Evolutionary conservation across 176 grass and related monocot species (phyloP).

Genomic region (sorghum (Sorghum bicolor)): Sorghum_bicolor_NCBIv3 NC_012874.2:54675501-54676000

Average conservation of each 20-base stretch:
- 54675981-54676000: slow-evolving; percentile 63
- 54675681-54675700: not conserved
- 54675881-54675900: slow-evolving; percentile 56
- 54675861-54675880: slow-evolving; percentile 45
- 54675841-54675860: slow-evolving; percentile 39
- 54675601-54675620: not conserved
- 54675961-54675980: slow-evolving; percentile 31
- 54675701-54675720: slow-evolving; percentile 36
- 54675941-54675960: not conserved
- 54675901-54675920: slow-evolving; percentile 46
- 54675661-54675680: not conserved
- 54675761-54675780: slow-evolving; percentile 62
- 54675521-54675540: too few relatives aligned
- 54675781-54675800: slow-evolving; percentile 54
- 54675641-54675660: not conserved
- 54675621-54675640: not conserved
- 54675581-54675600: not conserved
- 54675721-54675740: slow-evolving; percentile 34
- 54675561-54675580: not conserved
- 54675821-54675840: slow-evolving; percentile 51
- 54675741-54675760: slow-evolving; percentile 60
- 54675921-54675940: slow-evolving; percentile 38
- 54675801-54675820: slow-evolving; percentile 18
- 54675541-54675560: not conserved
- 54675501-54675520: too few relatives aligned